phyloP scores from a whole-genome alignment of 768 basidiomycete genomes.

The Dioszegia aurantiaca region DNA sequence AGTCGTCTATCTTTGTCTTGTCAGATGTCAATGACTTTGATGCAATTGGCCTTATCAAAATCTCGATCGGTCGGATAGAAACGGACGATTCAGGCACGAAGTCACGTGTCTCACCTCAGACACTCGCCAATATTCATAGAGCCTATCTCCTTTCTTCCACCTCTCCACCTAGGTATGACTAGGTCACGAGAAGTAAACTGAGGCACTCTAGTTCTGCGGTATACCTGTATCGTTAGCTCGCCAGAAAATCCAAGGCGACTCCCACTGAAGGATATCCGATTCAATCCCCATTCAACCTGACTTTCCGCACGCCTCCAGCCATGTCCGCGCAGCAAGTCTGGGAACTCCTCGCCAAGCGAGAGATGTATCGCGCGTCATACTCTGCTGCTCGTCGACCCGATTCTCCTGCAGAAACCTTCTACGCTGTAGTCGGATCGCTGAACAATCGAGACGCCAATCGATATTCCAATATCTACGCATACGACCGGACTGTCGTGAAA shows the following conservation, averaged over 20 bases:
- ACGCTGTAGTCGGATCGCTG: constrained; percentile 35
- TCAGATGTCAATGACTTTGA: too few relatives aligned
- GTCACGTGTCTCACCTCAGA: too few relatives aligned
- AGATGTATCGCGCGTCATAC: neutral
- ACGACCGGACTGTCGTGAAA: constrained; percentile 47
- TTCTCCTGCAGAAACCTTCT: constrained; percentile 21
- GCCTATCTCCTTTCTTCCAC: too few relatives aligned
- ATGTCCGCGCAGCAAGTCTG: constrained; percentile 3
- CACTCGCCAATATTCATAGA: too few relatives aligned
- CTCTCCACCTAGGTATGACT: too few relatives aligned
- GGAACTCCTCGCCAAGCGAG: constrained; percentile 13
- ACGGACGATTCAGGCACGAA: too few relatives aligned
- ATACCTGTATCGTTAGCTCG: neutral
- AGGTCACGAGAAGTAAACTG: too few relatives aligned
- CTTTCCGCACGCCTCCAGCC: neutral
- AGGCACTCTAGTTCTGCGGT: too few relatives aligned
- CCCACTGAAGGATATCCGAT: neutral
- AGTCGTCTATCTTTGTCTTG: too few relatives aligned
- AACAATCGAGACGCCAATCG: constrained; percentile 32
- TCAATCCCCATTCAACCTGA: neutral
- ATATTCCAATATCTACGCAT: constrained; percentile 47
- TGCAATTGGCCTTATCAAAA: too few relatives aligned
- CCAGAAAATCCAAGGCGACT: neutral
- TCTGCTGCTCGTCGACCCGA: constrained; percentile 1
- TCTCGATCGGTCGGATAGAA: too few relatives aligned